Evolutionary conservation across 345 rosid species (phyloP).

Genomic region (Carallia pectinifolia): DNA sequence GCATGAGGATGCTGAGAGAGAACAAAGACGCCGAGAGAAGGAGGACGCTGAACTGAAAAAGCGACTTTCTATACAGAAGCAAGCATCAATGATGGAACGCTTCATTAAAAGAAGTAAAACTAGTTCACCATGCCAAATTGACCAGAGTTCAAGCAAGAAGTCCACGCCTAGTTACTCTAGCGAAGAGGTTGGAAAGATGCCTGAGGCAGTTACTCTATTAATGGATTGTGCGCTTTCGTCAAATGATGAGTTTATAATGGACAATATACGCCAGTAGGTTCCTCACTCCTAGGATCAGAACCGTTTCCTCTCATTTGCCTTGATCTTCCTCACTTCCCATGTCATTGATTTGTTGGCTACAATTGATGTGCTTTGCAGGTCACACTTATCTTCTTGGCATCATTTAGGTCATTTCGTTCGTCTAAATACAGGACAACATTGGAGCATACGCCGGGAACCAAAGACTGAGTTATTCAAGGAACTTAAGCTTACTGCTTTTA

Average conservation of each 20-base stretch:
- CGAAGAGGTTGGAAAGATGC: slow-evolving; percentile 32
- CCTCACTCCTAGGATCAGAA: not conserved
- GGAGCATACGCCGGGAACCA: slow-evolving; percentile 79
- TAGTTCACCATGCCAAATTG: slow-evolving; percentile 30
- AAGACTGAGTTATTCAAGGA: slow-evolving; percentile 61
- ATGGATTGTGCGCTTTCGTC: slow-evolving; percentile 65
- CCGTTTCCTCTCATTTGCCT: not conserved
- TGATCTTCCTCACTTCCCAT: not conserved
- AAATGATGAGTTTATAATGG: slow-evolving; percentile 37
- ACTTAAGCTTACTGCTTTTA: slow-evolving; percentile 59
- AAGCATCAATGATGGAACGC: slow-evolving; percentile 88
- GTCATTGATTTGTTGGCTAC: not conserved
- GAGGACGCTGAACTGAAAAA: slow-evolving; percentile 72
- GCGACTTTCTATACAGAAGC: slow-evolving; percentile 59
- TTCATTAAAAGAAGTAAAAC: slow-evolving; percentile 68
- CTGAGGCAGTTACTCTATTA: slow-evolving; percentile 37
- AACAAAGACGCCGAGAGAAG: slow-evolving; percentile 62
- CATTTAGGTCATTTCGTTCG: slow-evolving; percentile 44
- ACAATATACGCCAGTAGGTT: slow-evolving; percentile 63
- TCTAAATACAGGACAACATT: slow-evolving; percentile 47
- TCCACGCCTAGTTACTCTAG: slow-evolving; percentile 16
- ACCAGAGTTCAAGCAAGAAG: slow-evolving; percentile 31
- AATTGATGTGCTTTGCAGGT: slow-evolving; percentile 42
- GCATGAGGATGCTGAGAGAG: slow-evolving; percentile 78
- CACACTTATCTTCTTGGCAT: slow-evolving; percentile 73